These are phyloP conservation scores for Aspergillus leporis DNA, from an alignment of 495 filamentous ascomycete genomes.

Conservation along the genomic window DNA sequence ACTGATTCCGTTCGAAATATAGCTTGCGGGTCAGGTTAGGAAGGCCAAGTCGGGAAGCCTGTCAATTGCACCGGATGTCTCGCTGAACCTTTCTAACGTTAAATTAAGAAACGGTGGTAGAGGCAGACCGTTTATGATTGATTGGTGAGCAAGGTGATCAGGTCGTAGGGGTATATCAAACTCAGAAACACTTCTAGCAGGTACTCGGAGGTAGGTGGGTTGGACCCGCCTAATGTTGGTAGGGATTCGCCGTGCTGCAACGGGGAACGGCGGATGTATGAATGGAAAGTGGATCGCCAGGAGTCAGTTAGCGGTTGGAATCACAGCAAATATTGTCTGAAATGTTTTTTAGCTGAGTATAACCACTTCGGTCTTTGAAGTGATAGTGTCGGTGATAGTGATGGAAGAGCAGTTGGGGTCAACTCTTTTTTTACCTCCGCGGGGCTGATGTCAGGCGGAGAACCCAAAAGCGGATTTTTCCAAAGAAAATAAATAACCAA, in stretches of 20 bases:
- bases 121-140: not conserved
- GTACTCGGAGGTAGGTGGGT: not conserved
- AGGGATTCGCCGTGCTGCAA: not conserved
- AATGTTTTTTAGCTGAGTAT: not conserved
- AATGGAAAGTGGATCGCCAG: not conserved
- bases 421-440: not conserved
- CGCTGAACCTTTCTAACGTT: not conserved
- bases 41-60: not conserved
- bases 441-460: constrained; percentile 4
- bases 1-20: not conserved
- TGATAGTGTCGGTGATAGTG: not conserved
- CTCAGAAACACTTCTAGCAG: not conserved
- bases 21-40: not conserved
- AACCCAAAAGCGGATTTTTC: not conserved
- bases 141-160: not conserved
- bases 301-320: not conserved
- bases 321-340: not conserved
- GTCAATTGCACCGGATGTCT: not conserved
- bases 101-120: not conserved
- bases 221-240: not conserved
- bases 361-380: not conserved
- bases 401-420: not conserved
- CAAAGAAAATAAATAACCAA: too few species aligned
- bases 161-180: not conserved
- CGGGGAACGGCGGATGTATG: not conserved